A percentile compares a stretch with the other conserved stretches of the same genome.
These are phyloP conservation scores for Hypocrella siamensis DNA, from an alignment of 2,329 filamentous ascomycete species.

Conservation along the genomic window DNA sequence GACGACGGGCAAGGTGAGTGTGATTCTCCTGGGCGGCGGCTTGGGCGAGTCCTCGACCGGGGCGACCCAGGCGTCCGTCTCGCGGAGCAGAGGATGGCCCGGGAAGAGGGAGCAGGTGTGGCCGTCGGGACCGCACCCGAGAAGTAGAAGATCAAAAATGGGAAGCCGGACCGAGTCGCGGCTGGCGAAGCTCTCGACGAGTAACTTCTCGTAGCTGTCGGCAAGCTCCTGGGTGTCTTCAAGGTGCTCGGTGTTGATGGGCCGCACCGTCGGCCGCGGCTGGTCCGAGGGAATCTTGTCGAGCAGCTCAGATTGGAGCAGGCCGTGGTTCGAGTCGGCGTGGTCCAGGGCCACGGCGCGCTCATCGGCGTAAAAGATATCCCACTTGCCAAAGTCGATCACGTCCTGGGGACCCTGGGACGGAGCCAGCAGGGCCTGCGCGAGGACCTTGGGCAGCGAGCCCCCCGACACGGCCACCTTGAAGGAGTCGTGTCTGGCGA, in stretches of 20 bases:
- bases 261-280: conserved; percentile 51
- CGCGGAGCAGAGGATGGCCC: conserved; percentile 69
- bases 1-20: conserved; percentile 80
- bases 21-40: conserved; percentile 81
- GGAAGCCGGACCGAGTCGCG: conserved; percentile 90
- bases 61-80: conserved; percentile 82
- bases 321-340: conserved; percentile 82
- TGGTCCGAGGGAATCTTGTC: conserved; percentile 64
- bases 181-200: conserved; percentile 75
- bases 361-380: conserved; percentile 98
- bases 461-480: conserved; percentile 89
- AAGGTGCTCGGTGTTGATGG: conserved; percentile 52
- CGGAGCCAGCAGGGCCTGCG: conserved; percentile 59
- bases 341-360: conserved; percentile 85
- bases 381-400: conserved; percentile 74
- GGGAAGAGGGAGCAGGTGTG: conserved; percentile 97
- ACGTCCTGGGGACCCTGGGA: conserved; percentile 38
- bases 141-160: conserved; percentile 84
- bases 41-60: conserved; percentile 89
- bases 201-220: conserved; percentile 78
- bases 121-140: conserved; percentile 89
- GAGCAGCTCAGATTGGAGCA: conserved; percentile 75
- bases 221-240: conserved; percentile 82
- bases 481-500: conserved; percentile 70
- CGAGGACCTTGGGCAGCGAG: conserved; percentile 77